phyloP scores from a whole-genome alignment of 345 rosid genomes.

The Erucastrum elatum region DNA sequence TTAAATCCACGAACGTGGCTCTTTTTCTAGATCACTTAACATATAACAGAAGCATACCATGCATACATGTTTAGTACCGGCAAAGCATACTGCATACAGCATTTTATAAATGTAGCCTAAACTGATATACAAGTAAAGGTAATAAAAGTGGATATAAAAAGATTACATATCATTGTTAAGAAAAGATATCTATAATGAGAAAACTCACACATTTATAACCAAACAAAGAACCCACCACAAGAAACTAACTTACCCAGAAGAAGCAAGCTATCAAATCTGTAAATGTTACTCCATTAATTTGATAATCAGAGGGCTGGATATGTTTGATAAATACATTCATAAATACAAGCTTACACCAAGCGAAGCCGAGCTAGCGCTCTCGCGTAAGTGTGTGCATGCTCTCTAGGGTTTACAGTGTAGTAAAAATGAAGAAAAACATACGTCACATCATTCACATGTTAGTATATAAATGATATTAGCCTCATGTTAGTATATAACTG shows the following conservation, averaged over 20 bases:
- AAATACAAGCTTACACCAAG: not conserved
- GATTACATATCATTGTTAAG: not conserved
- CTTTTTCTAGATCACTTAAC: not conserved
- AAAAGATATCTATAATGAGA: not conserved
- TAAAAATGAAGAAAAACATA: slow-evolving; percentile 1
- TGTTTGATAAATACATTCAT: not conserved
- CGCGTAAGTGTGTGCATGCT: not conserved
- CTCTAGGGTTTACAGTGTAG: slow-evolving; percentile 23
- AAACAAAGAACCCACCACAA: not conserved
- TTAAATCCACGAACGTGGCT: not conserved
- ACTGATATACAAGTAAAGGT: not conserved
- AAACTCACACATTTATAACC: not conserved
- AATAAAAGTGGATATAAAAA: not conserved
- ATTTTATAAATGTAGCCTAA: not conserved
- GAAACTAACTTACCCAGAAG: not conserved
- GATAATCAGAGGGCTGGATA: not conserved
- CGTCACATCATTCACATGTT: not conserved
- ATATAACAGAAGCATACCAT: not conserved
- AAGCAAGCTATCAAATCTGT: not conserved
- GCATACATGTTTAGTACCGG: not conserved
- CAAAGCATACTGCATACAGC: not conserved
- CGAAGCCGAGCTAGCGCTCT: slow-evolving; percentile 6
- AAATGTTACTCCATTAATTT: not conserved
- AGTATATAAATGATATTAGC: not conserved
- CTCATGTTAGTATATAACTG: no score